Conservation (phyloP, 2,329 filamentous ascomycete genomes). For the Coniochaeta sp. region DNA sequence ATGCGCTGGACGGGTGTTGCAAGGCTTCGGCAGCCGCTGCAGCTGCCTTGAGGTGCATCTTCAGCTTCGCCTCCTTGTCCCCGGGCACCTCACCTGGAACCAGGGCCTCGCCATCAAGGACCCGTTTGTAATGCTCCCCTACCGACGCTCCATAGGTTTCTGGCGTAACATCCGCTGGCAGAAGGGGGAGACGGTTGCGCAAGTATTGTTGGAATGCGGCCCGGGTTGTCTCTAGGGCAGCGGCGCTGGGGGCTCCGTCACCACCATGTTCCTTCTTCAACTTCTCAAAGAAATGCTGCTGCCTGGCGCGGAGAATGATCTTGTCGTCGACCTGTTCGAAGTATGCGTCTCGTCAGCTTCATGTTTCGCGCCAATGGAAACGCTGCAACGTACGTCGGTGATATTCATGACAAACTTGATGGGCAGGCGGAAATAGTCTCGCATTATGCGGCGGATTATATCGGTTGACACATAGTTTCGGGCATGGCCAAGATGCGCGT, state of each 20-base stretch:
- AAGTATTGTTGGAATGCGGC: conserved; percentile 48
- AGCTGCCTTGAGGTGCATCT: conserved; percentile 74
- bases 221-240: not conserved
- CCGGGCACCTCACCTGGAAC: conserved; percentile 53
- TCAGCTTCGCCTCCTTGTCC: conserved; percentile 78
- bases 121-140: conserved; percentile 45
- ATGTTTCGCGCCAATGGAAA: not conserved
- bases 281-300: conserved; percentile 74
- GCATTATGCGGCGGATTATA: conserved; percentile 75
- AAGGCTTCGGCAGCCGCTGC: conserved; percentile 43
- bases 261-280: conserved; percentile 51
- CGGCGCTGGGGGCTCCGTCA: not conserved
- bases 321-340: conserved; percentile 15
- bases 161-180: conserved; percentile 34
- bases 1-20: conserved; percentile 20
- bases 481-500: conserved; percentile 70
- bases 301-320: conserved; percentile 57
- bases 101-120: conserved; percentile 47
- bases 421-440: conserved; percentile 75
- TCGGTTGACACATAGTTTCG: conserved; percentile 89
- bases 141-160: conserved; percentile 41
- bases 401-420: conserved; percentile 91
- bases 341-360: not conserved
- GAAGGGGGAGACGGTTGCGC: conserved; percentile 44
- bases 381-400: conserved; percentile 66